These are phyloP conservation scores for Ustanciosporium gigantosporum DNA, from an alignment of 1,284 basidiomycete genomes.

Conservation along the genomic window DNA sequence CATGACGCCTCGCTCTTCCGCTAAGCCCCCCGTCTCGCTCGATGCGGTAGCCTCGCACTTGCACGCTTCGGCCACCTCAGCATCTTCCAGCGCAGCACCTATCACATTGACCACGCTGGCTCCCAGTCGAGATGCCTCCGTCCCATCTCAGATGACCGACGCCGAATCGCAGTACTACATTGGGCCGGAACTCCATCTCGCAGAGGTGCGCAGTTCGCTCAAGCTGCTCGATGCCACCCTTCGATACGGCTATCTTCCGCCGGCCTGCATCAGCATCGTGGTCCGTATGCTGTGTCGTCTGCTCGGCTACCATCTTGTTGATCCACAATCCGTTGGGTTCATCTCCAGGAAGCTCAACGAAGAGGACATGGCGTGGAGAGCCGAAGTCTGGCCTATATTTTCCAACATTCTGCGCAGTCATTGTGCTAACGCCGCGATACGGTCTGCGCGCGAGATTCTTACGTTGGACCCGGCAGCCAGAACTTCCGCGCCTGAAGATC, in stretches of 20 bases:
- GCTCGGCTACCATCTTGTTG: slow-evolving; percentile 43
- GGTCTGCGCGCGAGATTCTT: slow-evolving; percentile 41
- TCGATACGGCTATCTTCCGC: slow-evolving; percentile 52
- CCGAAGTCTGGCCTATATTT: slow-evolving; percentile 36
- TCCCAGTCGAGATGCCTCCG: slow-evolving; percentile 23
- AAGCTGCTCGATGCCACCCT: slow-evolving; percentile 52
- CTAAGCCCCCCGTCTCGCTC: slow-evolving; percentile 17
- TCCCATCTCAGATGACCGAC: slow-evolving; percentile 4
- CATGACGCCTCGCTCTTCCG: slow-evolving; percentile 24
- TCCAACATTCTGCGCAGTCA: slow-evolving; percentile 56
- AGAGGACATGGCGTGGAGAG: slow-evolving; percentile 24
- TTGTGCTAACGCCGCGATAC: slow-evolving; percentile 53
- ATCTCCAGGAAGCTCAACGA: slow-evolving; percentile 9
- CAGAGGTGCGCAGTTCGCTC: slow-evolving; percentile 48
- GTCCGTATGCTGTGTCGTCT: slow-evolving; percentile 50
- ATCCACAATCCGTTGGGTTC: slow-evolving; percentile 19
- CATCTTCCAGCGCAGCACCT: slow-evolving; percentile 25
- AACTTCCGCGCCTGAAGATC: slow-evolving; percentile 18
- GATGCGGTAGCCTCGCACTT: slow-evolving; percentile 31
- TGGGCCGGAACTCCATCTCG: slow-evolving; percentile 40
- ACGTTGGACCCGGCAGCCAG: neutral
- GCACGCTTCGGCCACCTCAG: slow-evolving; percentile 5
- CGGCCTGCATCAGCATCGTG: slow-evolving; percentile 41
- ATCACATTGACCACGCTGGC: slow-evolving; percentile 46
- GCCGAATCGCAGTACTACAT: slow-evolving; percentile 13